Evolutionary conservation across 2,329 filamentous ascomycete genomes (phyloP).

Genomic region (Teratosphaeria zuluensis): DNA sequence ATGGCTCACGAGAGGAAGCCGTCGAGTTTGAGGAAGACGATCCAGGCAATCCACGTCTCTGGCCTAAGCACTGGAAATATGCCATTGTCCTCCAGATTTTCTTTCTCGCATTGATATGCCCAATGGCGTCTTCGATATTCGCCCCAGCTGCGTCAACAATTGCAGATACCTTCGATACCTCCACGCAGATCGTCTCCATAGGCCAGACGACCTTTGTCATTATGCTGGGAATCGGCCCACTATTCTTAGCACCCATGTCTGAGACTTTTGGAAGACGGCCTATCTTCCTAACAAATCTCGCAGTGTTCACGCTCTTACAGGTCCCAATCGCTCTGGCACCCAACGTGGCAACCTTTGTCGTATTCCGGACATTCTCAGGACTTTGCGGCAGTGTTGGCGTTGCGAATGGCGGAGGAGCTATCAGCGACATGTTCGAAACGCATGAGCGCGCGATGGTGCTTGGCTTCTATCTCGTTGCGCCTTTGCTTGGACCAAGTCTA

Average conservation of each 20-base stretch:
- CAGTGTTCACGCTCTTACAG: conserved; percentile 36
- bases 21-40: background rate
- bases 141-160: conserved; percentile 18
- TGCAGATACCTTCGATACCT: conserved; percentile 33
- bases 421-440: conserved; percentile 40
- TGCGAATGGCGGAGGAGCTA: conserved; percentile 41
- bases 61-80: background rate
- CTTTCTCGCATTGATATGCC: background rate
- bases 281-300: conserved; percentile 35
- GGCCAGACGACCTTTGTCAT: conserved; percentile 41
- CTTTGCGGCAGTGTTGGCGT: conserved; percentile 42
- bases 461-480: background rate
- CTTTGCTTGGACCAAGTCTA: background rate
- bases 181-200: conserved; percentile 31
- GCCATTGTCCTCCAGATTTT: background rate
- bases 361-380: conserved; percentile 34
- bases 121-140: background rate
- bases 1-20: background rate
- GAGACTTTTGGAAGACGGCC: conserved; percentile 38
- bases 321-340: conserved; percentile 37
- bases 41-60: background rate
- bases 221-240: conserved; percentile 38
- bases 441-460: conserved; percentile 27
- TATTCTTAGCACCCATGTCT: conserved; percentile 36
- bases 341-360: conserved; percentile 34